A percentile compares a stretch with the other conserved stretches of the same genome.
Conservation (phyloP, 148 eudicot species). For the Rhododendron mucronatum region DNA sequence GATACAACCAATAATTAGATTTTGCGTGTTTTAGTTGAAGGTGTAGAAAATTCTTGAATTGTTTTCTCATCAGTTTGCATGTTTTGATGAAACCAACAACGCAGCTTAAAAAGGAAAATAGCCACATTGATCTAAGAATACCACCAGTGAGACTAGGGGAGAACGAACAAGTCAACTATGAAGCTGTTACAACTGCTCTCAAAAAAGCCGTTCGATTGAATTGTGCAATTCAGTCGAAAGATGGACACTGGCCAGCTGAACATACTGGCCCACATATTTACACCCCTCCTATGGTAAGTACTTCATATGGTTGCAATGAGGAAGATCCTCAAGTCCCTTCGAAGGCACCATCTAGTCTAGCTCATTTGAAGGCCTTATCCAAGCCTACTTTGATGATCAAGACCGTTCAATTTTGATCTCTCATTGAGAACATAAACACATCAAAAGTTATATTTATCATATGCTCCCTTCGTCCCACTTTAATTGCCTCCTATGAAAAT, state of each 20-base stretch:
- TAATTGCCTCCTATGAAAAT: no score
- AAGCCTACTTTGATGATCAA: neutral
- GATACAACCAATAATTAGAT: no score
- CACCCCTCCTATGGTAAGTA: slow-evolving; percentile 19
- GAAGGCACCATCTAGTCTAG: neutral
- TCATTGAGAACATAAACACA: no score
- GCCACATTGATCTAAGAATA: neutral
- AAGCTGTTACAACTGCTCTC: slow-evolving; percentile 8
- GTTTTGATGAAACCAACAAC: neutral
- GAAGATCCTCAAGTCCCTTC: neutral
- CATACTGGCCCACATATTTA: slow-evolving; percentile 13
- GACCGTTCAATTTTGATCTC: neutral
- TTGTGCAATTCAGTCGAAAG: slow-evolving; percentile 18
- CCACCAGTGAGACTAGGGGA: neutral
- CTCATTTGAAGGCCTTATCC: neutral
- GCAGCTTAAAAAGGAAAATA: slow-evolving; percentile 2
- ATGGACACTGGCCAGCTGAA: slow-evolving; percentile 25
- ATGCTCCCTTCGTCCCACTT: no score
- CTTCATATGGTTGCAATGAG: neutral
- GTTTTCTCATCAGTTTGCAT: neutral
- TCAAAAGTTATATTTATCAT: no score
- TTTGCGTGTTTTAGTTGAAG: neutral
- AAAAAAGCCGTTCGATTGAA: slow-evolving; percentile 13
- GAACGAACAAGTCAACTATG: slow-evolving; percentile 10
- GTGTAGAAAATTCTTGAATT: no score